Percentiles rank a stretch among this genome's conserved stretches.
phyloP scores from a whole-genome alignment of 805 yeast genomes.

The Ogataea siamensis region DNA sequence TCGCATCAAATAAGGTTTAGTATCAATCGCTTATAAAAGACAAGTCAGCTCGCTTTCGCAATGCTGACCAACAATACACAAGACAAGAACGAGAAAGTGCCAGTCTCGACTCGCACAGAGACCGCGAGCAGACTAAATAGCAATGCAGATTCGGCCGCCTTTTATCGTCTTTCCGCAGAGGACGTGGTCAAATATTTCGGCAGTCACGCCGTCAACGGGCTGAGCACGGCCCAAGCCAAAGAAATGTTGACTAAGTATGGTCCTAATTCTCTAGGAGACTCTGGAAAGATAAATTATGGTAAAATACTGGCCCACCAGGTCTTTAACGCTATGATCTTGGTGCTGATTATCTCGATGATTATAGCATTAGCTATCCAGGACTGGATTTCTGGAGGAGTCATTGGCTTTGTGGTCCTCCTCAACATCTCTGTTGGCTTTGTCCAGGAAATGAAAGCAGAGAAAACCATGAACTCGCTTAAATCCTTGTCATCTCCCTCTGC shows the following conservation, averaged over 20 bases:
- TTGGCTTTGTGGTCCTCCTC: background rate
- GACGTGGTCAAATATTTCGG: background rate
- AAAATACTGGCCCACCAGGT: conserved; percentile 1
- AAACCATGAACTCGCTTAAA: conserved; percentile 47
- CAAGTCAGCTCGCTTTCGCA: too few relatives aligned
- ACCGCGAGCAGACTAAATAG: background rate
- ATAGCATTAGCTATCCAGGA: background rate
- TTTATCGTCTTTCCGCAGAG: background rate
- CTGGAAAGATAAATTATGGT: background rate
- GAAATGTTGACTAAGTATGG: background rate
- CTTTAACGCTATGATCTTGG: background rate
- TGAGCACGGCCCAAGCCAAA: background rate
- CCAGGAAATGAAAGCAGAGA: conserved; percentile 47
- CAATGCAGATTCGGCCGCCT: background rate
- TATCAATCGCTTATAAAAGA: too few relatives aligned
- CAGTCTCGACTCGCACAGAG: background rate
- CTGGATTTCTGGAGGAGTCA: background rate
- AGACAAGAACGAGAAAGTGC: background rate
- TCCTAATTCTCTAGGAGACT: background rate
- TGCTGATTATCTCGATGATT: background rate
- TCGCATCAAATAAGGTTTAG: too few relatives aligned
- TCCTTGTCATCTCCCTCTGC: conserved; percentile 37
- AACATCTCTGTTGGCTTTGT: conserved; percentile 8
- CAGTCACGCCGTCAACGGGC: background rate
- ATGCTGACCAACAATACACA: too few relatives aligned